These are phyloP conservation scores for Sugiyamaella qingdaonensis DNA, from an alignment of 805 yeast species.

Conservation along the genomic window DNA sequence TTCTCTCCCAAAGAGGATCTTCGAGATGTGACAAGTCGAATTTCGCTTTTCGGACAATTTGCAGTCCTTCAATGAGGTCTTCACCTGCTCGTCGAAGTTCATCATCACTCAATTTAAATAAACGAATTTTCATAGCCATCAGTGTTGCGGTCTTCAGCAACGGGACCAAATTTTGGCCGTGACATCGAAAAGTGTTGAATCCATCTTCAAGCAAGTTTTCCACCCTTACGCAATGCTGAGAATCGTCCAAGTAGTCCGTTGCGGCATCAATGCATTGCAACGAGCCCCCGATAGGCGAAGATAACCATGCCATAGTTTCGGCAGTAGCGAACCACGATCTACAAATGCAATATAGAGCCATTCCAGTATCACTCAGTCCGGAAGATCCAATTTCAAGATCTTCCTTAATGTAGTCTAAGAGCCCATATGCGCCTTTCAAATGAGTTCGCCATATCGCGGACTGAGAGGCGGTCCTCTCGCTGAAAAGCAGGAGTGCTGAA, in stretches of 20 bases:
- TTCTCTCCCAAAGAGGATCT: conserved; percentile 2
- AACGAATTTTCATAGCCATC: neutral
- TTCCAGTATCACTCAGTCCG: neutral
- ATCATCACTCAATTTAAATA: neutral
- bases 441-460: conserved; percentile 8
- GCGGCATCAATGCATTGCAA: conserved; percentile 7
- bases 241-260: conserved; percentile 14
- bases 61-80: neutral
- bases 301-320: conserved; percentile 20
- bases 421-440: conserved; percentile 11
- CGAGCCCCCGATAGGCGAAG: conserved; percentile 19
- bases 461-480: conserved; percentile 15
- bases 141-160: neutral
- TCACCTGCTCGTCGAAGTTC: neutral
- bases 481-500: conserved; percentile 12
- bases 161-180: conserved; percentile 6
- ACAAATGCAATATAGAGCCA: neutral
- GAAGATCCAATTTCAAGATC: neutral
- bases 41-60: neutral
- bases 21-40: neutral
- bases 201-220: conserved; percentile 16
- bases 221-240: conserved; percentile 6
- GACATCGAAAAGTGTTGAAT: conserved; percentile 19
- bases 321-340: conserved; percentile 19
- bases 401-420: conserved; percentile 3